Conservation (phyloP, 441 rosid genomes). For the Flueggea neowawraea region DNA sequence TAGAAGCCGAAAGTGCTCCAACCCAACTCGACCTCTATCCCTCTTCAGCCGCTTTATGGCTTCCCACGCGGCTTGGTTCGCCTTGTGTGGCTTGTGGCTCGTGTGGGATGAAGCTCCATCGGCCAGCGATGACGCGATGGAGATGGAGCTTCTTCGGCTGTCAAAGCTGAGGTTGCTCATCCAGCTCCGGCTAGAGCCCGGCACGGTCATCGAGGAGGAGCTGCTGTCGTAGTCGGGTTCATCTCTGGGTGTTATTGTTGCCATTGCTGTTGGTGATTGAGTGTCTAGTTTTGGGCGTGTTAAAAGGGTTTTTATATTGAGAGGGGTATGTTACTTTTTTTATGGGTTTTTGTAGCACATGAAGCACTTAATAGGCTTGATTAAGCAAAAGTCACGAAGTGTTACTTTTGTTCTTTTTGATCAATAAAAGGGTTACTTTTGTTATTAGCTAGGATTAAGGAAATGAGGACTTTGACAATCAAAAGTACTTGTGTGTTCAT, state of each 20-base stretch:
- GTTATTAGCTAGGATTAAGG: too few relatives aligned
- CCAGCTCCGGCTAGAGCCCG: conserved; percentile 84
- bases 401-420: too few relatives aligned
- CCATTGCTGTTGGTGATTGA: conserved; percentile 22
- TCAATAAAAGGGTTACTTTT: too few relatives aligned
- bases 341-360: too few relatives aligned
- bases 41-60: conserved; percentile 63
- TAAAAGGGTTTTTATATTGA: too few relatives aligned
- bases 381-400: too few relatives aligned
- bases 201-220: conserved; percentile 58
- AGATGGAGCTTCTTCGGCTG: conserved; percentile 71
- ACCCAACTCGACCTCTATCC: conserved; percentile 56
- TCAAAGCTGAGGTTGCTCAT: conserved; percentile 79
- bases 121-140: conserved; percentile 33
- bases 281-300: conserved; percentile 8
- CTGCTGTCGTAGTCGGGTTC: conserved; percentile 71
- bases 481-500: too few relatives aligned
- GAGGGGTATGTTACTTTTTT: too few relatives aligned
- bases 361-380: too few relatives aligned
- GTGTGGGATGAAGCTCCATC: conserved; percentile 22
- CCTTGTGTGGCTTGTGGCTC: conserved; percentile 80
- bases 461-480: too few relatives aligned
- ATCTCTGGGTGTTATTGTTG: conserved; percentile 38
- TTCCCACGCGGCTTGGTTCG: conserved; percentile 86
- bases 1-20: conserved; percentile 73